Percentiles rank a stretch among this genome's conserved stretches.
Conservation (phyloP, 1,284 basidiomycete genomes). For the Hemileia vastatrix region DNA sequence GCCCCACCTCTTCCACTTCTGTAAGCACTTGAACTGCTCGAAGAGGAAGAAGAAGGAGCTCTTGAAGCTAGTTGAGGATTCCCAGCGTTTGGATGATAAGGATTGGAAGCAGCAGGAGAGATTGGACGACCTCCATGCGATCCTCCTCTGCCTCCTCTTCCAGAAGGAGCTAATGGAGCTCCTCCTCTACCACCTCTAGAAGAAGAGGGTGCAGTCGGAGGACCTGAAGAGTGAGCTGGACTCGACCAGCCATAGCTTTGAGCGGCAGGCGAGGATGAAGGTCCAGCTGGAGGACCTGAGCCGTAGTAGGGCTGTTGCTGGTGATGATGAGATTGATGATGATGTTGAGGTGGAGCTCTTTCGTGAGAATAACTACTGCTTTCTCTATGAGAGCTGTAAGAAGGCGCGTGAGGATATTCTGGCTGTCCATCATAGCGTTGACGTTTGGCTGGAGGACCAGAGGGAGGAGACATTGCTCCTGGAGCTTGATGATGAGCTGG, state of each 20-base stretch:
- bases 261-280: background rate
- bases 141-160: background rate
- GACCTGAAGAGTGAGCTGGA: background rate
- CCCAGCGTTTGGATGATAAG: background rate
- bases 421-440: slow-evolving; percentile 9
- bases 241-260: background rate
- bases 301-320: background rate
- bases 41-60: background rate
- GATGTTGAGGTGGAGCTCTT: background rate
- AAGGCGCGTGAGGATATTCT: background rate
- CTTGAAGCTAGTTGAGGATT: background rate
- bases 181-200: background rate
- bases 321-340: background rate
- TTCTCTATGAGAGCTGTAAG: background rate
- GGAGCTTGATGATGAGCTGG: slow-evolving; percentile 3
- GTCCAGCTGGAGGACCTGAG: background rate
- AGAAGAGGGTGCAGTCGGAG: background rate
- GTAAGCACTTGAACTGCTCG: background rate
- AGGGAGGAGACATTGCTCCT: background rate
- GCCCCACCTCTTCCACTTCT: slow-evolving; percentile 1
- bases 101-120: background rate
- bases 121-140: background rate
- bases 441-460: slow-evolving; percentile 17
- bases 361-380: background rate
- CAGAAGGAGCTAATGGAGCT: background rate